Evolutionary conservation across 768 basidiomycete species (phyloP).

Genomic region (Rubroboletus satanas): DNA sequence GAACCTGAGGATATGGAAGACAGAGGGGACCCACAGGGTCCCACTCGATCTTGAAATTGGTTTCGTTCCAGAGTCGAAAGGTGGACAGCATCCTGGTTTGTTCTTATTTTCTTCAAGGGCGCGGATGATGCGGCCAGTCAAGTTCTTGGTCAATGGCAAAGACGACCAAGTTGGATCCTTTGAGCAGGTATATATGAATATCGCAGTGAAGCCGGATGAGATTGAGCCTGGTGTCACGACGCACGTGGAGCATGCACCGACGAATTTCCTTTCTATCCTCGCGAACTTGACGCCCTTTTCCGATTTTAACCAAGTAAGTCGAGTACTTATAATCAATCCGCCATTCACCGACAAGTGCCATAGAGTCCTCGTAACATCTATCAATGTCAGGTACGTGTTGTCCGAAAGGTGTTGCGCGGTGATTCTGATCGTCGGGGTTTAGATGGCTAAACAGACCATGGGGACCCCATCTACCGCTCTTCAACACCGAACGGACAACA

Average conservation of each 20-base stretch:
- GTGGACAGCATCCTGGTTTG: conserved; percentile 95
- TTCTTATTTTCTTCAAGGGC: conserved; percentile 85
- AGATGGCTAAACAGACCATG: conserved; percentile 99
- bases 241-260: conserved; percentile 92
- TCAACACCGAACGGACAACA: conserved; percentile 94
- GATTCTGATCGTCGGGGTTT: conserved; percentile 13
- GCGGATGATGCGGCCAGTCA: conserved; percentile 98
- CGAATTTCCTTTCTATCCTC: conserved; percentile 93
- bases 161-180: conserved; percentile 93
- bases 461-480: conserved; percentile 94
- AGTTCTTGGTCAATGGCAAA: conserved; percentile 78
- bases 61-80: conserved; percentile 79
- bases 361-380: conserved; percentile 90
- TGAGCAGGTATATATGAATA: conserved; percentile 99
- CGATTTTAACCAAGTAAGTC: conserved; percentile 92
- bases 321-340: not conserved
- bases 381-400: conserved; percentile 72
- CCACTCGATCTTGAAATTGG: conserved; percentile 96
- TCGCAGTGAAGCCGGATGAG: conserved; percentile 87
- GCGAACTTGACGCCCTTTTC: conserved; percentile 99
- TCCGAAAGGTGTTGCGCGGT: not conserved
- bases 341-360: conserved; percentile 1
- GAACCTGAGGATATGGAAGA: conserved; percentile 91
- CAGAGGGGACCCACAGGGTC: conserved; percentile 73
- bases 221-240: conserved; percentile 73